phyloP scores from a whole-genome alignment of 495 filamentous ascomycete genomes.

The Daldinia caldariorum region DNA sequence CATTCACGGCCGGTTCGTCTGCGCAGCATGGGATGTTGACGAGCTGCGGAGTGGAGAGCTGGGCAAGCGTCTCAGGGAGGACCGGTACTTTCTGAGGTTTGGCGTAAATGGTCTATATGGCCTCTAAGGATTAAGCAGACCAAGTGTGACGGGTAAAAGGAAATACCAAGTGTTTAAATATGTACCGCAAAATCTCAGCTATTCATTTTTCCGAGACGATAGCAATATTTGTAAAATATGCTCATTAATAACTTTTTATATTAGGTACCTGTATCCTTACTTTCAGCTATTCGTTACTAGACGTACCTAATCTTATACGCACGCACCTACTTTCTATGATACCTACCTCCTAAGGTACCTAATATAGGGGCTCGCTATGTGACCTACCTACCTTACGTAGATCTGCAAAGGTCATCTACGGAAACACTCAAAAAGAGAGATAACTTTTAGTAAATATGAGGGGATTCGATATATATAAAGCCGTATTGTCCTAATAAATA shows the following conservation, averaged over 20 bases:
- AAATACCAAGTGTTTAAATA: background rate
- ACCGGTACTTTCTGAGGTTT: conserved; percentile 45
- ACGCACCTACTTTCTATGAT: no score
- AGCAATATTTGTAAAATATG: background rate
- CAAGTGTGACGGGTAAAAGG: background rate
- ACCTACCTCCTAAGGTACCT: no score
- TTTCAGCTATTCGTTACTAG: background rate
- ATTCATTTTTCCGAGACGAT: background rate
- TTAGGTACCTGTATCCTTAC: background rate
- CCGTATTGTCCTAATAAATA: conserved; percentile 3
- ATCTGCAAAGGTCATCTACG: no score
- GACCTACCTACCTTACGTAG: no score
- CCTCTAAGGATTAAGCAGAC: background rate
- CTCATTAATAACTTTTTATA: background rate
- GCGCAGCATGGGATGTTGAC: conserved; percentile 64
- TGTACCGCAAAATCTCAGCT: background rate
- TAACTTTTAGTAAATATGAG: no score
- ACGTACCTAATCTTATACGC: no score
- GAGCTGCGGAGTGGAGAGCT: conserved; percentile 54
- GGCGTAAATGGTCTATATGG: conserved; percentile 39
- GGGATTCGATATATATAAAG: background rate
- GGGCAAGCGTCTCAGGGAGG: conserved; percentile 49
- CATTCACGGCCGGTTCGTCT: conserved; percentile 61
- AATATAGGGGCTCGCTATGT: background rate
- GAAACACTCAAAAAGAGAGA: no score